These are phyloP conservation scores for Anthracocystis setariae DNA, from an alignment of 1,284 basidiomycete species.

Conservation along the genomic window DNA sequence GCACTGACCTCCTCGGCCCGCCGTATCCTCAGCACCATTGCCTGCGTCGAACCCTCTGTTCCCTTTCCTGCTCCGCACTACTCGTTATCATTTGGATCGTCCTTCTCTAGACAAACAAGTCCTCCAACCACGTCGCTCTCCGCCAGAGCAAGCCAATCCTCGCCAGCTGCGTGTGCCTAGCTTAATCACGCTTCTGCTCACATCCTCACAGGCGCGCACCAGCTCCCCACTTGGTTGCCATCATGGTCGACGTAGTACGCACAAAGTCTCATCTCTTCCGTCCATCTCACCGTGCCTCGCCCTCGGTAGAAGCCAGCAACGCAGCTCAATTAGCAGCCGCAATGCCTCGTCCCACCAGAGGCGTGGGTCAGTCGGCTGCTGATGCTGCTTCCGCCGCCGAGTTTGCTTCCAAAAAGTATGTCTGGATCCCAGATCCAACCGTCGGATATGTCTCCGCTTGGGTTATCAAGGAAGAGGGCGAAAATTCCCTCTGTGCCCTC, in stretches of 20 bases:
- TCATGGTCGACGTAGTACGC: conserved; percentile 51
- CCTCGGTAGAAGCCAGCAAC: conserved; percentile 39
- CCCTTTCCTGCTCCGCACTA: too few relatives aligned
- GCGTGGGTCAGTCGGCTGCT: conserved; percentile 57
- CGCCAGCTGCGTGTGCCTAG: too few relatives aligned
- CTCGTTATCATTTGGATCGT: too few relatives aligned
- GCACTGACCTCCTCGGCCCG: neutral
- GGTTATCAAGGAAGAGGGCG: conserved; percentile 84
- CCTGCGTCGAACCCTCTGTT: too few relatives aligned
- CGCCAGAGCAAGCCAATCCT: too few relatives aligned
- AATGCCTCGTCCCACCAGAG: conserved; percentile 41
- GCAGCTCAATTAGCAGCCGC: conserved; percentile 49
- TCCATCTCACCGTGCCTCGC: conserved; percentile 39
- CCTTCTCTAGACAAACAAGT: too few relatives aligned
- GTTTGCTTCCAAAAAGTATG: conserved; percentile 97
- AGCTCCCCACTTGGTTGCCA: conserved; percentile 1
- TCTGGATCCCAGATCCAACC: conserved; percentile 89
- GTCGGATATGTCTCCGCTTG: conserved; percentile 90
- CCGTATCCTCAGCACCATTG: neutral
- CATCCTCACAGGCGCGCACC: neutral
- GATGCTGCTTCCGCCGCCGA: conserved; percentile 76
- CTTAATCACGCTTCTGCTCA: too few relatives aligned
- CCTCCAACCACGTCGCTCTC: too few relatives aligned
- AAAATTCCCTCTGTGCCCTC: conserved; percentile 73
- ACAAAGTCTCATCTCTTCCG: conserved; percentile 51